Evolutionary conservation across 1,284 basidiomycete species (phyloP).

Genomic region (Ceratobasidium theobromae): DNA sequence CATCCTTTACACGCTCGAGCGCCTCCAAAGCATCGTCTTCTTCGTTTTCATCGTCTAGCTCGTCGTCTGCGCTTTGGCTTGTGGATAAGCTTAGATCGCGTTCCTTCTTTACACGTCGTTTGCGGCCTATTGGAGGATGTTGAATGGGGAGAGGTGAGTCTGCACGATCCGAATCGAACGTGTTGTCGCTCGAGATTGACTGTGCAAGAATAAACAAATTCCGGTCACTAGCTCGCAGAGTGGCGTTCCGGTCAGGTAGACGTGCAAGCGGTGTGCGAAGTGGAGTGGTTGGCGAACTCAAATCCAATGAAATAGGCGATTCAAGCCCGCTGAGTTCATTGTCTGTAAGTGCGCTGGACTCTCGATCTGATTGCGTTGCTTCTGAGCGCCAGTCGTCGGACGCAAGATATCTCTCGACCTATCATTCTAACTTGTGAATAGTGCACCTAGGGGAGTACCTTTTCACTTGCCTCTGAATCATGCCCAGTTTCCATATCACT

Average conservation of each 20-base stretch:
- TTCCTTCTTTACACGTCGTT: conserved; percentile 10
- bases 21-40: conserved; percentile 30
- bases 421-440: neutral
- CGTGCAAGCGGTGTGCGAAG: conserved; percentile 18
- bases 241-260: conserved; percentile 20
- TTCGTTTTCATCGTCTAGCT: conserved; percentile 27
- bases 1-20: conserved; percentile 25
- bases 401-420: conserved; percentile 25
- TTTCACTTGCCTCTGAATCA: conserved; percentile 10
- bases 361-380: conserved; percentile 19
- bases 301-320: neutral
- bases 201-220: conserved; percentile 5
- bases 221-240: conserved; percentile 14
- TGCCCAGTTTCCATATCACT: conserved; percentile 6
- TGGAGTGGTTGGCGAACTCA: conserved; percentile 10
- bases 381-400: conserved; percentile 28
- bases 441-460: neutral
- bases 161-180: conserved; percentile 20
- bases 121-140: conserved; percentile 5
- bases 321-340: conserved; percentile 17
- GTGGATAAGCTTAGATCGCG: neutral
- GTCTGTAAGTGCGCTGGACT: conserved; percentile 23
- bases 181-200: conserved; percentile 18
- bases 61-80: conserved; percentile 23
- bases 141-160: conserved; percentile 9